Evolutionary conservation across 257 asterid genomes (phyloP), one percentile per base, ranked within the genome.

Genomic region (Fraxinus americana): DNA sequence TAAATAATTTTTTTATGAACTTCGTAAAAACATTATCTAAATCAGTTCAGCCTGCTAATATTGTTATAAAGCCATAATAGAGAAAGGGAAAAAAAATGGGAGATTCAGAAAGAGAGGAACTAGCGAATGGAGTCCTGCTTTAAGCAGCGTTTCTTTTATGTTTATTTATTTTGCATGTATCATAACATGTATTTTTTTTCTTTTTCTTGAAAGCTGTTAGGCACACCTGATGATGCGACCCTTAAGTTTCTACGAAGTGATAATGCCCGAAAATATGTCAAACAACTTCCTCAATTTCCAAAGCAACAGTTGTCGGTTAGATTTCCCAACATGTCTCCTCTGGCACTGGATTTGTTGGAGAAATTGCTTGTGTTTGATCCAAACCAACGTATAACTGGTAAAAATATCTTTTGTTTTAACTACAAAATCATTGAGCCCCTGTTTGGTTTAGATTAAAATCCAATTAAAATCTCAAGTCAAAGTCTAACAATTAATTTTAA

Each of bases 341-440:
- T 85, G 83, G 97, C 97, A 43, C 63, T 94, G 81, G 97, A 94
- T 90, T 88, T 94, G 75, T 85, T 94, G 1, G 96, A 89, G 57
- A 94, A 89, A 82, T 91, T 94, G 97, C 98, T 94, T 21, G 90
- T 89, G 43, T 94, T 92, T 82, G 96, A 94, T 82, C 97, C 98
- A 16, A 76, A 50, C 84, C 89, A 84, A 77, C 90, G 97, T 7
- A 91, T 94, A 83, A 87, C 93, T 23, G 98, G 98, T 92, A 81
- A 76, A 69, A 38, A 17, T 41, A 80, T n/a, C 17, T 16, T 38
- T 41, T 48, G 5, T 71, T 68, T 43, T 50, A 54, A 67, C 21
- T 67, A 59, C 29, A 52, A 38, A 10, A 25, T 12, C 34, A 34
- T 34, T 34, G 4, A 34, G 36, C 36, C 36, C 36, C 36, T 34